Base-by-base conservation (phyloP, 73 alveolate genomes). In the Paramecium tetraurelia region DNA sequence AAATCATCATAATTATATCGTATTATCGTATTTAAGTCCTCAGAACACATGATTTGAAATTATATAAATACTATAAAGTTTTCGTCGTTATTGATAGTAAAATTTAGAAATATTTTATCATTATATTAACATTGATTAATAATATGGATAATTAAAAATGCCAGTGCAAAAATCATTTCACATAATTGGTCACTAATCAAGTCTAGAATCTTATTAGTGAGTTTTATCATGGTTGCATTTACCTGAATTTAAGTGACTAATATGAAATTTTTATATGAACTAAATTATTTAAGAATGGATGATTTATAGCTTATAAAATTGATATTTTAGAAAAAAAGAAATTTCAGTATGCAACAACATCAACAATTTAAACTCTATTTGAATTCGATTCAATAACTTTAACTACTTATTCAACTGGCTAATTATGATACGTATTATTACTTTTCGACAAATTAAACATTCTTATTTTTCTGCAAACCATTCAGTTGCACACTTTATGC, bases 401-500 rank as follows among this genome's bases (percentile, higher is more conserved):
- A 43, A 80, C 75, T 7, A 80, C 75, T 38, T 71, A 80, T 43
- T 80, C 72, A 9, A 80, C 90, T 18, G 70, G 76, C 90, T 80
- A 80, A 43, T n/a, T 3, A 4, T 21, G 2, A 5, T 44, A 44
- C 24, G 33, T 44, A 20, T 38, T 21, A 14, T 6, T 80, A 80
- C 90, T 48, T 80, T 44, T 46, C 90, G 22, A 80, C 90, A 80
- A 18, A 80, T 80, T 48, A 80, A 46, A 80, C 90, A 80, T 44
- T 80, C 90, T 24, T 41, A 12, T 80, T 80, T 80, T 46, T 80
- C 46, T 43, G 29, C 24, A 48, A 80, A 80, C 90, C 90, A 80
- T n/a, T 80, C 57, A 31, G 72, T 46, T 2, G 90, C 70, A 22
- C 90, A 80, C 24, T 80, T 24, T 5, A 44, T 44, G 18, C 90